Percentiles rank a stretch among this genome's conserved stretches.
Evolutionary conservation across 768 basidiomycete species (phyloP).

Genomic region (Suillus weaverae): DNA sequence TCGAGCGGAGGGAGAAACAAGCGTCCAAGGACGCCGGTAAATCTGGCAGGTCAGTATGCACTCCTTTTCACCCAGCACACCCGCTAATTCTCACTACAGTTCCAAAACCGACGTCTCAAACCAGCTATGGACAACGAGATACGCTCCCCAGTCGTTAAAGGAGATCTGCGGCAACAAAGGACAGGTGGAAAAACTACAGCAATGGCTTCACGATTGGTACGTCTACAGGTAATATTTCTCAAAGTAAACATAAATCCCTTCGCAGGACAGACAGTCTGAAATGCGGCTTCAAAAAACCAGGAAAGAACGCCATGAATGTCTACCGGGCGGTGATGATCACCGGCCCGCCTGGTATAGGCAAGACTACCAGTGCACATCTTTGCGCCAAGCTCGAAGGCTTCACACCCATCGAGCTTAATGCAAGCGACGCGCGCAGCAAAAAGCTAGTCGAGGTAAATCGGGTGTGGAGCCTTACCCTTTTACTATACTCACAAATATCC

Average conservation of each 20-base stretch:
- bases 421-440: conserved; percentile 94
- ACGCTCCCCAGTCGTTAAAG: conserved; percentile 84
- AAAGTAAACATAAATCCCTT: not conserved
- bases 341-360: conserved; percentile 95
- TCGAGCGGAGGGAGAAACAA: conserved; percentile 72
- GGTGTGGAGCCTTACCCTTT: not conserved
- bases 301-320: conserved; percentile 84
- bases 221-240: conserved; percentile 18
- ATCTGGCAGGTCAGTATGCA: conserved; percentile 19
- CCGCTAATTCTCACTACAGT: conserved; percentile 12
- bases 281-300: conserved; percentile 87
- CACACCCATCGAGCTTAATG: conserved; percentile 93
- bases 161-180: conserved; percentile 97
- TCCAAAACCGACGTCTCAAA: conserved; percentile 45
- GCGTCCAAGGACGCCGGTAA: conserved; percentile 36
- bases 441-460: conserved; percentile 85
- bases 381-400: conserved; percentile 89
- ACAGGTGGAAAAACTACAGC: conserved; percentile 82
- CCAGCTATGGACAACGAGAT: conserved; percentile 94
- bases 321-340: conserved; percentile 88
- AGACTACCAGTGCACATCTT: conserved; percentile 94
- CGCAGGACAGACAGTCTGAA: conserved; percentile 74
- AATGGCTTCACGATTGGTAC: conserved; percentile 89
- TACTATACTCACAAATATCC: not conserved
- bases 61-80: not conserved